phyloP scores from a whole-genome alignment of 768 basidiomycete species.

The Tulasnella sp. region DNA sequence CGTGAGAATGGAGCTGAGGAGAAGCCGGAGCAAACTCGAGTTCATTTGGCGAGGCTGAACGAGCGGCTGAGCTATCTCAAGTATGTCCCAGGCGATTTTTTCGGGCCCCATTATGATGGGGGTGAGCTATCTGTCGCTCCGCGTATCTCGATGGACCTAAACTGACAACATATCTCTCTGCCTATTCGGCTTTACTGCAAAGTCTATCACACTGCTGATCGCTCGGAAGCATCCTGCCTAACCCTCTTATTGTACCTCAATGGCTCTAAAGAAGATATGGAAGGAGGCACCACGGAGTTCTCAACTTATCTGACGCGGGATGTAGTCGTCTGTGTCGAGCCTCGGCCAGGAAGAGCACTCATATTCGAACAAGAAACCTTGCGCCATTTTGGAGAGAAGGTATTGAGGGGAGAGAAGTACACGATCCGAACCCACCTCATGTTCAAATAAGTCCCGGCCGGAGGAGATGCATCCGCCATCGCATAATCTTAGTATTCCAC shows the following conservation, averaged over 20 bases:
- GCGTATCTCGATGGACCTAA: background rate
- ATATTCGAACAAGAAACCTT: slow-evolving; percentile 29
- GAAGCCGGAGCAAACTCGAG: background rate
- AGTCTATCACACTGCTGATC: slow-evolving; percentile 10
- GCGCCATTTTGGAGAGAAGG: slow-evolving; percentile 24
- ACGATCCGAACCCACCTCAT: slow-evolving; percentile 30
- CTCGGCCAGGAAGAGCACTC: slow-evolving; percentile 26
- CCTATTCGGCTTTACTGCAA: background rate
- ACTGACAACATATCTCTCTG: background rate
- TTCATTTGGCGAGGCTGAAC: slow-evolving; percentile 9
- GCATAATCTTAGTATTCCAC: too few species aligned
- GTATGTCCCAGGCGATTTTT: slow-evolving; percentile 23
- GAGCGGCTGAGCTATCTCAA: slow-evolving; percentile 28
- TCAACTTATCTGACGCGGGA: background rate
- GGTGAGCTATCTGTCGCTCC: background rate
- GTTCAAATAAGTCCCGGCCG: slow-evolving; percentile 2
- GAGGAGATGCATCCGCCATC: background rate
- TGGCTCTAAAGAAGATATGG: slow-evolving; percentile 21
- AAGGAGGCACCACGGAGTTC: slow-evolving; percentile 29
- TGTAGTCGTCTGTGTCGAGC: slow-evolving; percentile 21
- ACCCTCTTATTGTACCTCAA: slow-evolving; percentile 30
- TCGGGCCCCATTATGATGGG: slow-evolving; percentile 24
- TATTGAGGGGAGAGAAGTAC: slow-evolving; percentile 24
- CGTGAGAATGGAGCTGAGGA: background rate
- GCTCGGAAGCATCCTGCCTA: slow-evolving; percentile 28